phyloP scores from a whole-genome alignment of 2,329 filamentous ascomycete species.

The Leptodontidium sp. region DNA sequence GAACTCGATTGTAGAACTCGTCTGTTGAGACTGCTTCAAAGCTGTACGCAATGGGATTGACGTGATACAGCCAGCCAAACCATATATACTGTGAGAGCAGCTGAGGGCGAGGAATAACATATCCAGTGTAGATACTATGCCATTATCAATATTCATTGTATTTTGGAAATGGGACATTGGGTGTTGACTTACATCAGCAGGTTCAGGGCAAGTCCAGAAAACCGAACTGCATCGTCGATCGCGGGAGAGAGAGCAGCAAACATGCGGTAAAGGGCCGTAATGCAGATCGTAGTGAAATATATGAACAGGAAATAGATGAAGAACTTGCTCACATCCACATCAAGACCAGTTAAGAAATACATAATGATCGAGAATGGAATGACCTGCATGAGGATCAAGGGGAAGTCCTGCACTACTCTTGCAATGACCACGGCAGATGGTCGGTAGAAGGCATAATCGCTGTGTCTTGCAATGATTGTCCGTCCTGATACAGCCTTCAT shows the following conservation, averaged over 20 bases:
- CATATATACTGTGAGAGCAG: slow-evolving; percentile 67
- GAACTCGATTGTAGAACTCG: slow-evolving; percentile 64
- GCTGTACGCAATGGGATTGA: slow-evolving; percentile 61
- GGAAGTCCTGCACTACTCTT: slow-evolving; percentile 70
- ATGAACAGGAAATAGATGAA: slow-evolving; percentile 73
- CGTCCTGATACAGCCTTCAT: slow-evolving; percentile 80
- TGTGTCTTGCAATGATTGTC: slow-evolving; percentile 72
- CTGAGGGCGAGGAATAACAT: slow-evolving; percentile 71
- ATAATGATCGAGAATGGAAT: slow-evolving; percentile 68
- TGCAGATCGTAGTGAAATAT: slow-evolving; percentile 66
- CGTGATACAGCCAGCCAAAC: slow-evolving; percentile 66
- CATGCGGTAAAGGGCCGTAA: slow-evolving; percentile 73
- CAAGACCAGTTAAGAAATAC: slow-evolving; percentile 70
- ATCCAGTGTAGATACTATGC: slow-evolving; percentile 65
- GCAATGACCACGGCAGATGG: slow-evolving; percentile 71
- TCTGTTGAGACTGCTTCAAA: slow-evolving; percentile 71
- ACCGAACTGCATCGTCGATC: slow-evolving; percentile 72
- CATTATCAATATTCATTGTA: background rate
- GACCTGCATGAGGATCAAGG: slow-evolving; percentile 65
- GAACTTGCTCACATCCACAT: slow-evolving; percentile 67
- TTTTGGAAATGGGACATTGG: background rate
- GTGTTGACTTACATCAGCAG: slow-evolving; percentile 55
- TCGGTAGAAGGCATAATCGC: slow-evolving; percentile 74
- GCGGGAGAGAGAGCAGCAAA: slow-evolving; percentile 70
- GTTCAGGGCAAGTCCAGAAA: slow-evolving; percentile 69